phyloP scores from a whole-genome alignment of 805 yeast genomes.

The Wilhelminamyces savonicus region DNA sequence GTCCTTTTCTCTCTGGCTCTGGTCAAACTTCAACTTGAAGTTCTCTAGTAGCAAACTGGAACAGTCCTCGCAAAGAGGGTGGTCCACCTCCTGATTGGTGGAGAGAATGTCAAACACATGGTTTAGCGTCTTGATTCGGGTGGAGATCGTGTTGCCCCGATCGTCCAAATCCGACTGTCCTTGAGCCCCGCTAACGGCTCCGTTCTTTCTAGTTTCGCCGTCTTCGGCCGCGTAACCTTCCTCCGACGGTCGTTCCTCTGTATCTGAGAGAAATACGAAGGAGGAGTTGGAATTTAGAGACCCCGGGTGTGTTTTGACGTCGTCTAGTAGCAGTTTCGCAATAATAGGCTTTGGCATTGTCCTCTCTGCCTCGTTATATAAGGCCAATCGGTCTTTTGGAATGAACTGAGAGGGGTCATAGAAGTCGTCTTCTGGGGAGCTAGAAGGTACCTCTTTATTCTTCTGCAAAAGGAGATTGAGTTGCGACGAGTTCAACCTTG shows the following conservation, averaged over 20 bases:
- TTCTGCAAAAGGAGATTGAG: conserved; percentile 43
- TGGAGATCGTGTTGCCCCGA: conserved; percentile 31
- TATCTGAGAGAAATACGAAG: not conserved
- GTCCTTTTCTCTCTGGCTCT: conserved; percentile 70
- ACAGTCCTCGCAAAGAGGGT: conserved; percentile 86
- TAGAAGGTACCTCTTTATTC: conserved; percentile 8
- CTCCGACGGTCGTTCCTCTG: too few relatives aligned
- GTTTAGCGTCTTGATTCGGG: conserved; percentile 47
- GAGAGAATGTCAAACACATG: conserved; percentile 69
- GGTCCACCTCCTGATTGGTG: conserved; percentile 62
- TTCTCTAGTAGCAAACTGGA: conserved; percentile 59
- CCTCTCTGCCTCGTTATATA: conserved; percentile 25
- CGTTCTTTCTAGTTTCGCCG: conserved; percentile 1
- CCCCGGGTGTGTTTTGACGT: conserved; percentile 1
- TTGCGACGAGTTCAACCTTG: conserved; percentile 49
- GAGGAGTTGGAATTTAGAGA: too few relatives aligned
- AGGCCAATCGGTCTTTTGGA: conserved; percentile 31
- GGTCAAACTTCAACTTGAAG: conserved; percentile 65
- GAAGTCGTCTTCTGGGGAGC: conserved; percentile 9
- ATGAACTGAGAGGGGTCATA: conserved; percentile 27
- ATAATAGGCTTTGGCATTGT: conserved; percentile 18
- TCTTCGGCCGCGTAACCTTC: conserved; percentile 3
- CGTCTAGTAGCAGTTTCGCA: conserved; percentile 13
- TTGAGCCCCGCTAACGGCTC: conserved; percentile 1
- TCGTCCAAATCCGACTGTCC: conserved; percentile 1